phyloP scores from a whole-genome alignment of 2,329 filamentous ascomycete genomes.

The Phaeosphaeriaceae sp. region DNA sequence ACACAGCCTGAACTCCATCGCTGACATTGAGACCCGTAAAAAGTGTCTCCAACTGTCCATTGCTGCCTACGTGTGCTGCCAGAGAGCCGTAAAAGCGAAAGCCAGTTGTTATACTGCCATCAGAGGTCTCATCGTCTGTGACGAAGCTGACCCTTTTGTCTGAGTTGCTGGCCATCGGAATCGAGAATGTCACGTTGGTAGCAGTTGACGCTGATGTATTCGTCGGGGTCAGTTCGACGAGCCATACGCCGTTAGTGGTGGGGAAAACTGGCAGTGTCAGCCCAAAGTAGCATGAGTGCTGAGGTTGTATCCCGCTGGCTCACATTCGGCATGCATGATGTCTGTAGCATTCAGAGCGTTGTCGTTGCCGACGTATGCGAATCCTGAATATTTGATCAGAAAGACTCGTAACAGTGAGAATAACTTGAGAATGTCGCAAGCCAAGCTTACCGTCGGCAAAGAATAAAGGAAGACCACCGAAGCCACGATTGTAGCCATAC shows the following conservation, averaged over 20 bases:
- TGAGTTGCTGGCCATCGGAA: constrained; percentile 13
- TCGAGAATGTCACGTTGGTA: constrained; percentile 22
- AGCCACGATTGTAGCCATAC: constrained; percentile 19
- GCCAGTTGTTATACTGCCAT: constrained; percentile 8
- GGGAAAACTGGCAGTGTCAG: constrained; percentile 14
- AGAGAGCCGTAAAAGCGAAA: constrained; percentile 31
- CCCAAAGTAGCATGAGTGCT: not conserved
- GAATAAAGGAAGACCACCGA: constrained; percentile 24
- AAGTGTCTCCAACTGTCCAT: constrained; percentile 20
- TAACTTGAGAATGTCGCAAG: not conserved
- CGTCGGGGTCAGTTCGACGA: constrained; percentile 25
- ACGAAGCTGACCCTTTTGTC: constrained; percentile 27
- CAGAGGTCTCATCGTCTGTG: not conserved
- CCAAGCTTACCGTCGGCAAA: constrained; percentile 14
- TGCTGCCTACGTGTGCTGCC: constrained; percentile 15
- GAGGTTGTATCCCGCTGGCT: too few relatives aligned
- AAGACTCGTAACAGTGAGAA: not conserved
- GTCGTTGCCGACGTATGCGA: not conserved
- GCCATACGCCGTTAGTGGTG: constrained; percentile 11
- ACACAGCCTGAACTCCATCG: constrained; percentile 17
- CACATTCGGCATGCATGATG: constrained; percentile 21
- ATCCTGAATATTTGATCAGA: not conserved
- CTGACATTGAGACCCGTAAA: constrained; percentile 21
- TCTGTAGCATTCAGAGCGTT: not conserved
- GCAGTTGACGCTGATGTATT: not conserved